phyloP scores from a whole-genome alignment of 192 early-diverging fungal genomes.

The Gamsiella multidivaricata region DNA sequence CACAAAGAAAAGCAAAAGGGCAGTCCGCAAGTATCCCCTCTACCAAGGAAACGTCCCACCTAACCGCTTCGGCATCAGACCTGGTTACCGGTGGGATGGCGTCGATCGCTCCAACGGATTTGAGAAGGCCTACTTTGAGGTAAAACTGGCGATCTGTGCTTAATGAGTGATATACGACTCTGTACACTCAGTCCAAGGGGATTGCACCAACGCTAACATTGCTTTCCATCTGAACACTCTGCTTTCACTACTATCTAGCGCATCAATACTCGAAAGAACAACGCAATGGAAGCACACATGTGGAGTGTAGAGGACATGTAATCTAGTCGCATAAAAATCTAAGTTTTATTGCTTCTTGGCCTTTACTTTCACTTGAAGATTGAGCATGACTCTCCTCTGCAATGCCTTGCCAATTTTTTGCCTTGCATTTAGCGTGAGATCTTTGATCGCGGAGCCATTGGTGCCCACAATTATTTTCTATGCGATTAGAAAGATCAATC shows the following conservation, averaged over 20 bases:
- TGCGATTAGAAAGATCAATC: no score
- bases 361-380: slow-evolving; percentile 62
- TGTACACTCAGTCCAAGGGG: no score
- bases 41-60: slow-evolving; percentile 74
- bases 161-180: no score
- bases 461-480: slow-evolving; percentile 68
- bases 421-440: slow-evolving; percentile 51
- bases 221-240: neutral
- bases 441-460: slow-evolving; percentile 57
- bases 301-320: slow-evolving; percentile 76
- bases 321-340: slow-evolving; percentile 1
- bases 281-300: slow-evolving; percentile 62
- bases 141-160: slow-evolving; percentile 34
- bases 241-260: slow-evolving; percentile 14
- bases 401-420: slow-evolving; percentile 52
- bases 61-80: slow-evolving; percentile 72
- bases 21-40: slow-evolving; percentile 53
- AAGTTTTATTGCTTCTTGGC: slow-evolving; percentile 40
- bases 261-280: slow-evolving; percentile 35
- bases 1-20: slow-evolving; percentile 55
- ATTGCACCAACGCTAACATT: neutral
- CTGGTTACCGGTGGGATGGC: slow-evolving; percentile 78
- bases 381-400: slow-evolving; percentile 57
- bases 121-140: slow-evolving; percentile 64
- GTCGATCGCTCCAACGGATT: slow-evolving; percentile 73